Conservation (phyloP, 2,329 filamentous ascomycete species). For the Cryphonectria carpinicola region DNA sequence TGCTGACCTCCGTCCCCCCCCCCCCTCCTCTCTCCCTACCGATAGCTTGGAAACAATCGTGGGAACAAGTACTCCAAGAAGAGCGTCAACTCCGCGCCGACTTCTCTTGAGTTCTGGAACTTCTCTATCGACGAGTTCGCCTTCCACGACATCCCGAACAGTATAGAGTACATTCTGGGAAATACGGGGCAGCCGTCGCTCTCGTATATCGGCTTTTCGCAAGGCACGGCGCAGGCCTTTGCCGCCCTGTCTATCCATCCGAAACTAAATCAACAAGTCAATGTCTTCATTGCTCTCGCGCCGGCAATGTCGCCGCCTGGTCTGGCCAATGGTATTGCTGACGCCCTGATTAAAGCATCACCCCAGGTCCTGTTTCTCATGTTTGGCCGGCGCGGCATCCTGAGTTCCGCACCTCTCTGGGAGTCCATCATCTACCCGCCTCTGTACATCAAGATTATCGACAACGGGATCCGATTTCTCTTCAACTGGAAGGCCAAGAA, state of each 20-base stretch:
- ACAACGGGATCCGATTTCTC: constrained; percentile 77
- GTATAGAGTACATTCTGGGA: constrained; percentile 86
- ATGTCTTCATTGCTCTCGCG: constrained; percentile 94
- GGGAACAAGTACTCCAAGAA: constrained; percentile 99
- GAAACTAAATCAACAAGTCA: constrained; percentile 86
- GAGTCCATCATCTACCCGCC: constrained; percentile 93
- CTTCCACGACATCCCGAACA: constrained; percentile 95
- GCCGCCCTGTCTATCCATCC: constrained; percentile 92
- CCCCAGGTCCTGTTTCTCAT: constrained; percentile 90
- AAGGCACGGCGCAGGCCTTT: constrained; percentile 96
- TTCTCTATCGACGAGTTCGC: constrained; percentile 99
- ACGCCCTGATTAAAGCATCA: constrained; percentile 90
- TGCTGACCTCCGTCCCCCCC: constrained; percentile 33
- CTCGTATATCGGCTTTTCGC: constrained; percentile 96
- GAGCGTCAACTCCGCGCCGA: constrained; percentile 75
- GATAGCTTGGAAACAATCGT: constrained; percentile 88
- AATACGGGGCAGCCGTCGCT: constrained; percentile 82
- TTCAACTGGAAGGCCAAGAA: constrained; percentile 90
- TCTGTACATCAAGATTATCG: constrained; percentile 87
- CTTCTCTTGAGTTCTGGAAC: constrained; percentile 84
- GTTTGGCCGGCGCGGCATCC: constrained; percentile 88
- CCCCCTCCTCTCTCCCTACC: not conserved
- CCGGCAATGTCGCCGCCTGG: constrained; percentile 96
- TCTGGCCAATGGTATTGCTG: constrained; percentile 85
- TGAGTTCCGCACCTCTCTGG: constrained; percentile 96